These are phyloP conservation scores for Colletotrichum endophyticum DNA, from an alignment of 2,329 filamentous ascomycete species.

Conservation along the genomic window DNA sequence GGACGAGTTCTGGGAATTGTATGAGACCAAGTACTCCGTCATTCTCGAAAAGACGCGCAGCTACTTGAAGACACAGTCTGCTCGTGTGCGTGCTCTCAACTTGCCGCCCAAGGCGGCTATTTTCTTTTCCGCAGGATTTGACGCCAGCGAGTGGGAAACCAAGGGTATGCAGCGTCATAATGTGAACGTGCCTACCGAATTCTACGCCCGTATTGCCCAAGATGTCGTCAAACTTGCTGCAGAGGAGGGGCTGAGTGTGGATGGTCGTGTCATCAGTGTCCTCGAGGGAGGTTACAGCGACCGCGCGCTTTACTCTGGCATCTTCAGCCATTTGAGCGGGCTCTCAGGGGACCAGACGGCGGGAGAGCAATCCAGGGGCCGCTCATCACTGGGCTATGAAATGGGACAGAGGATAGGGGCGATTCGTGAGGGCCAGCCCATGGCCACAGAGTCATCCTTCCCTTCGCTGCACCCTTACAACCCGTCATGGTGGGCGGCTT, in stretches of 20 bases:
- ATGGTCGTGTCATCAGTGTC: constrained; percentile 89
- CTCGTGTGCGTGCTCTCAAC: constrained; percentile 63
- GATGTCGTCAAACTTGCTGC: constrained; percentile 84
- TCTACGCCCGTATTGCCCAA: constrained; percentile 88
- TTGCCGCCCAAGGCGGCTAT: constrained; percentile 81
- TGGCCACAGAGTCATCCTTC: constrained; percentile 25
- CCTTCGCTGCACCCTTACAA: constrained; percentile 59
- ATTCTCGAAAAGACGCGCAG: constrained; percentile 81
- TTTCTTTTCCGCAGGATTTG: constrained; percentile 95
- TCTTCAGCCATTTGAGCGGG: constrained; percentile 88
- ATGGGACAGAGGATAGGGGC: constrained; percentile 59
- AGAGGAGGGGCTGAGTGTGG: constrained; percentile 77
- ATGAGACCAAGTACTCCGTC: constrained; percentile 77
- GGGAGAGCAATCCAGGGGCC: constrained; percentile 26
- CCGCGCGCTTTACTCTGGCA: constrained; percentile 84
- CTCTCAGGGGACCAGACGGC: constrained; percentile 63
- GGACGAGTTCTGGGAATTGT: constrained; percentile 87
- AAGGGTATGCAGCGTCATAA: constrained; percentile 93
- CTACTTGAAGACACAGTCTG: constrained; percentile 77
- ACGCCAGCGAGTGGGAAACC: constrained; percentile 94
- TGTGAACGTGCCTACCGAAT: constrained; percentile 95
- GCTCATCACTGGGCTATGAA: constrained; percentile 58
- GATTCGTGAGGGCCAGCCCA: constrained; percentile 38
- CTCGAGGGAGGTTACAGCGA: constrained; percentile 97
- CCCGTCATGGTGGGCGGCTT: constrained; percentile 72